Evolutionary conservation across 192 early-diverging fungal species (phyloP).

Genomic region (Gryganskiella cystojenkinii): DNA sequence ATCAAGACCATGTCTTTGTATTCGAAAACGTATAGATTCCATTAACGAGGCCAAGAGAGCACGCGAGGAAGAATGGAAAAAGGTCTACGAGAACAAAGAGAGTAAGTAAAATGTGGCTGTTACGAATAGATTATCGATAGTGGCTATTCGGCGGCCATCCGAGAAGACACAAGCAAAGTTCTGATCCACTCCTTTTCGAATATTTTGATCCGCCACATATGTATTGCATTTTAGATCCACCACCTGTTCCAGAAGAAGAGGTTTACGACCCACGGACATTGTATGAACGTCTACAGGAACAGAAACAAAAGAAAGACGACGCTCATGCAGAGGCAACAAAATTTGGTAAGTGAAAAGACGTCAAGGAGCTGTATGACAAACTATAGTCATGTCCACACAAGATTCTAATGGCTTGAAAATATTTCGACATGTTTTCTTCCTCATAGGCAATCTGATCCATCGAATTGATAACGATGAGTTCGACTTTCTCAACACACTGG

Average conservation of each 20-base stretch:
- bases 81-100: conserved; percentile 46
- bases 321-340: conserved; percentile 68
- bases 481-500: conserved; percentile 71
- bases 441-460: conserved; percentile 68
- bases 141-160: too few relatives aligned
- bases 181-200: background rate
- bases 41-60: conserved; percentile 50
- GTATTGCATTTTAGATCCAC: conserved; percentile 32
- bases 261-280: conserved; percentile 79
- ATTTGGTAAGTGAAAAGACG: conserved; percentile 53
- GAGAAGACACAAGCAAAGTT: too few relatives aligned
- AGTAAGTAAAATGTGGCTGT: conserved; percentile 7
- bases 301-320: conserved; percentile 71
- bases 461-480: conserved; percentile 76
- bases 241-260: conserved; percentile 54
- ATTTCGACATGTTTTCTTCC: background rate
- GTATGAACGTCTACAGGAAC: conserved; percentile 80
- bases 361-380: background rate
- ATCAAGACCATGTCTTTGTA: too few relatives aligned
- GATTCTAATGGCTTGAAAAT: background rate
- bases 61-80: conserved; percentile 54
- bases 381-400: too few relatives aligned
- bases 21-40: background rate
- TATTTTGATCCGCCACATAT: background rate
- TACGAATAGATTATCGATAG: too few relatives aligned